Base-by-base conservation (phyloP, 331 rosid genomes). In the Saraca asoca region DNA sequence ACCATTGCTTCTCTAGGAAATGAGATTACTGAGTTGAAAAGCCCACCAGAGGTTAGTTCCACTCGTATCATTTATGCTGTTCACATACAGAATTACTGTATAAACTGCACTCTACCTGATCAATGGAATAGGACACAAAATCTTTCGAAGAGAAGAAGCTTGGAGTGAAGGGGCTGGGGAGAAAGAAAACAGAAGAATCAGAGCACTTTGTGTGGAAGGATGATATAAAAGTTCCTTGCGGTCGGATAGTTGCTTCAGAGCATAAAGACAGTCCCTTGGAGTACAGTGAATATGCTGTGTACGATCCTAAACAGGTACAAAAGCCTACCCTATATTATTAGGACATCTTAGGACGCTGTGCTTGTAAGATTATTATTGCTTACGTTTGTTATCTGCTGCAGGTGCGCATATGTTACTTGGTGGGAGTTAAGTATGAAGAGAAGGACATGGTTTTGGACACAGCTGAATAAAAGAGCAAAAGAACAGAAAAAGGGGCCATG, bases 141-240 rank as follows among this genome's bases (percentile, higher is more conserved):
- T 75, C 85, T 17, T 77, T 88, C 58, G 87, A 94, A 62, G 87
- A 80, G 58, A 79, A 82, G 72, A 90, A 81, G 79, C 2, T 35
- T 43, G 97, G 88, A 55, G 85, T 88, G 61, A 94, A 88, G 73
- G 87, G 96, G 10, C 20, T 80, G 39, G 96, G 96, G 20, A 79
- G 75, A 77, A 90, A 80, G 87, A 88, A 79, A 71, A 86, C 96
- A 12, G 81, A 88, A 8, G 95, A 90, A 75, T 70, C 91, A 4
- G 95, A 94, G 55, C 96, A 90, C 62, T 82, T 81, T 33, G 70
- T 77, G 7, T 90, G 96, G 99, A 83, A 90, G 71, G 96, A 83
- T 62, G 88, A 83, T n/a, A 88, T 86, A 39, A 88, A 81, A 72
- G 97, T 94, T 64, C 97, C 98, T 4, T 86, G 84, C 50, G 99